These are phyloP conservation scores for Cercis canadensis DNA, from an alignment of 306 rosid genomes.

Conservation along the genomic window DNA sequence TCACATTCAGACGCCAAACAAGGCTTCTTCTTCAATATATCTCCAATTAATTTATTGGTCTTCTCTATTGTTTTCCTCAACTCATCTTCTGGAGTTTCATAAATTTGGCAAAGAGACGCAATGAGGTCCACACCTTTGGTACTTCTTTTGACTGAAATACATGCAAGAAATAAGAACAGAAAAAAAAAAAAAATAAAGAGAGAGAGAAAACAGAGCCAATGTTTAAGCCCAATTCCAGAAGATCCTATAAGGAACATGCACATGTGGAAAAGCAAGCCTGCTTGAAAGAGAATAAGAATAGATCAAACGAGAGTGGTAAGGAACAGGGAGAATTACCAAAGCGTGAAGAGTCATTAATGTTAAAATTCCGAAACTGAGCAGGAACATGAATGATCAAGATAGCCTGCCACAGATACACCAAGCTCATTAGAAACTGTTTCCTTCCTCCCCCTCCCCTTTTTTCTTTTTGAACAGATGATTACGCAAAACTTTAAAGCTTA, in stretches of 20 bases:
- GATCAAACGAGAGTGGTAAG: background rate
- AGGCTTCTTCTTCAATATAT: constrained; percentile 81
- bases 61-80: constrained; percentile 80
- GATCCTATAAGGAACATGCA: constrained; percentile 2
- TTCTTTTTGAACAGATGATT: too few relatives aligned
- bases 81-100: constrained; percentile 85
- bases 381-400: constrained; percentile 92
- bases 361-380: constrained; percentile 64
- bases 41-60: constrained; percentile 74
- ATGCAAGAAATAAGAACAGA: constrained; percentile 35
- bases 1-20: constrained; percentile 72
- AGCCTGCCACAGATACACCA: constrained; percentile 64
- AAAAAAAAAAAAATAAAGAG: background rate
- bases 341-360: constrained; percentile 69
- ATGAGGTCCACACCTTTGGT: constrained; percentile 80
- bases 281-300: constrained; percentile 23
- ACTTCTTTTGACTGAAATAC: constrained; percentile 71
- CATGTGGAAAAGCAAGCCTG: background rate
- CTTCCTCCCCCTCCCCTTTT: background rate
- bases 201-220: background rate
- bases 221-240: constrained; percentile 6
- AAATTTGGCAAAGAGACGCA: constrained; percentile 83
- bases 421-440: constrained; percentile 39
- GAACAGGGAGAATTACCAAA: constrained; percentile 62
- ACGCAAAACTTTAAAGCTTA: too few relatives aligned